Conservation (phyloP, 1,284 basidiomycete species). For the Schizophyllum commune region DNA sequence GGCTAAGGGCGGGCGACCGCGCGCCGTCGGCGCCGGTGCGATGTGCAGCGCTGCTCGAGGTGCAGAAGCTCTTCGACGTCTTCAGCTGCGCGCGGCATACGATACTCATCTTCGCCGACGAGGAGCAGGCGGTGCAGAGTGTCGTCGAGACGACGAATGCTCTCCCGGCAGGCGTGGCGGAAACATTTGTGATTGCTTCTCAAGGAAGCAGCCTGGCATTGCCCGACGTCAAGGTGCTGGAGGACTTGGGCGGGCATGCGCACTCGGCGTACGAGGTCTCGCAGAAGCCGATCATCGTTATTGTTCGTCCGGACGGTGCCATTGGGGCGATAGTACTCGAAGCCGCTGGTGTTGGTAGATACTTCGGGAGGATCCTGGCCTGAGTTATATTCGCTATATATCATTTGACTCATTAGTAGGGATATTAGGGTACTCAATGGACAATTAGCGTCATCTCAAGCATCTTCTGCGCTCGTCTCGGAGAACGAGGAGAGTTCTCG, state of each 20-base stretch:
- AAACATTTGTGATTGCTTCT: background rate
- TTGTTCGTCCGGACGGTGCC: slow-evolving; percentile 8
- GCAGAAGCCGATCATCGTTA: background rate
- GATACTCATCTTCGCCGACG: slow-evolving; percentile 9
- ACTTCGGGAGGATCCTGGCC: slow-evolving; percentile 4
- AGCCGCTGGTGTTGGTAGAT: slow-evolving; percentile 1
- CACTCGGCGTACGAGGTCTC: slow-evolving; percentile 3
- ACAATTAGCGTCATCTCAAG: too few relatives aligned
- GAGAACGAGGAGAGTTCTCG: too few relatives aligned
- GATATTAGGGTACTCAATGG: too few relatives aligned
- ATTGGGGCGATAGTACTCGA: slow-evolving; percentile 3
- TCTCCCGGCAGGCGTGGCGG: background rate
- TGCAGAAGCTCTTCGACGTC: slow-evolving; percentile 6
- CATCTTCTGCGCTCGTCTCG: too few relatives aligned
- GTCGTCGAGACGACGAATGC: background rate
- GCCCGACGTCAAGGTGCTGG: background rate
- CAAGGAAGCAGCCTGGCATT: background rate
- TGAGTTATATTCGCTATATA: slow-evolving; percentile 1
- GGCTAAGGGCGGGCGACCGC: slow-evolving; percentile 24
- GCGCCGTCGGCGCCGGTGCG: slow-evolving; percentile 10
- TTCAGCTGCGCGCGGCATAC: slow-evolving; percentile 9
- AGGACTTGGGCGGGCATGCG: slow-evolving; percentile 7
- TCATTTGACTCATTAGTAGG: too few relatives aligned
- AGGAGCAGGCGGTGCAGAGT: background rate
- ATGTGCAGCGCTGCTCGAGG: background rate